These are phyloP conservation scores for Wickerhamiella brachini DNA, from an alignment of 805 yeast genomes.

Conservation along the genomic window DNA sequence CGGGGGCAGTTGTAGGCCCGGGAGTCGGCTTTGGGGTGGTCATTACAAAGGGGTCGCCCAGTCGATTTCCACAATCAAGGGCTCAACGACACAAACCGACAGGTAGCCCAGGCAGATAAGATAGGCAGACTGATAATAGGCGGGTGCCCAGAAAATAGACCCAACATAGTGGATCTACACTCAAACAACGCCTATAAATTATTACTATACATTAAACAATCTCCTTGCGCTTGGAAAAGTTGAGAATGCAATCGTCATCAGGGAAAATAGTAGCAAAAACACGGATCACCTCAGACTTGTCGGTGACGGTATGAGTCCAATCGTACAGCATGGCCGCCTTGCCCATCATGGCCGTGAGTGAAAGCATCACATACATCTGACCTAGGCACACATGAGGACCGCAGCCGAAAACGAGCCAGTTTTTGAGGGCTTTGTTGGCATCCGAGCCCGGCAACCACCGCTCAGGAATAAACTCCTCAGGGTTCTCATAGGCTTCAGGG, in stretches of 20 bases:
- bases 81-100: too few relatives aligned
- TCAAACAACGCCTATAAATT: too few relatives aligned
- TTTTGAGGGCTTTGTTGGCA: constrained; percentile 64
- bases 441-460: constrained; percentile 73
- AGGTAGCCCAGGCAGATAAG: too few relatives aligned
- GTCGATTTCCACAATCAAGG: too few relatives aligned
- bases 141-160: too few relatives aligned
- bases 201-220: neutral
- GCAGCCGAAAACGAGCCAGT: constrained; percentile 94
- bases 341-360: constrained; percentile 82
- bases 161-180: too few relatives aligned
- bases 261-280: constrained; percentile 99
- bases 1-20: neutral
- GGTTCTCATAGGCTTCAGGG: constrained; percentile 90
- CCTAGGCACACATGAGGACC: constrained; percentile 97
- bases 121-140: too few relatives aligned
- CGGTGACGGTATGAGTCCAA: constrained; percentile 71
- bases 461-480: constrained; percentile 90
- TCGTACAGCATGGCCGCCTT: constrained; percentile 74
- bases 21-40: neutral
- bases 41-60: neutral
- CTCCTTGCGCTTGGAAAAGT: constrained; percentile 32
- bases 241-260: constrained; percentile 76
- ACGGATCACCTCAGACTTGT: constrained; percentile 76
- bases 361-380: constrained; percentile 81